phyloP scores from a whole-genome alignment of 495 filamentous ascomycete genomes.

The Hypoxylon intermedium region DNA sequence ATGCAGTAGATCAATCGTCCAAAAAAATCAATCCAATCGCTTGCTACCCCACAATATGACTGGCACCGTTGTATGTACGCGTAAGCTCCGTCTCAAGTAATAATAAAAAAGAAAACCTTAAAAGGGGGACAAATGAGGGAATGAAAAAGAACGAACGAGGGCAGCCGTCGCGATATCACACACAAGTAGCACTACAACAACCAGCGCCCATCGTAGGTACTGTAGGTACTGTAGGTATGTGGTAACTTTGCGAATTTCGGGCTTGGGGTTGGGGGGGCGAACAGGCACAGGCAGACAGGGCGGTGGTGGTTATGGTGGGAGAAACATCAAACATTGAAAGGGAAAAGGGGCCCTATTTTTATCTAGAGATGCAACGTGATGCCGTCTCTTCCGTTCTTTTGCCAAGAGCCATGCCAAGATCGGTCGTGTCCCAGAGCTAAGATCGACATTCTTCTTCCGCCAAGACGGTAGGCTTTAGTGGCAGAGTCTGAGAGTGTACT shows the following conservation, averaged over 20 bases:
- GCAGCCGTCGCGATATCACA: slow-evolving; percentile 28
- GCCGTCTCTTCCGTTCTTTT: slow-evolving; percentile 38
- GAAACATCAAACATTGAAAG: slow-evolving; percentile 31
- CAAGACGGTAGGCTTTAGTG: slow-evolving; percentile 27
- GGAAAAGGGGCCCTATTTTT: slow-evolving; percentile 34
- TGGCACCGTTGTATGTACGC: slow-evolving; percentile 31
- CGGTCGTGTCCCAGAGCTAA: slow-evolving; percentile 31
- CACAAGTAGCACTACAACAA: slow-evolving; percentile 7
- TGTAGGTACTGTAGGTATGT: too few species aligned
- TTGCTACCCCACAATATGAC: slow-evolving; percentile 31
- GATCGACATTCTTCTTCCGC: slow-evolving; percentile 30
- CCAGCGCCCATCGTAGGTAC: slow-evolving; percentile 18
- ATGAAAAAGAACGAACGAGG: slow-evolving; percentile 24
- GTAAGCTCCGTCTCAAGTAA: slow-evolving; percentile 30
- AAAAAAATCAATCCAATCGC: slow-evolving; percentile 18
- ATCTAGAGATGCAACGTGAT: slow-evolving; percentile 34
- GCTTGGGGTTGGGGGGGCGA: slow-evolving; percentile 4
- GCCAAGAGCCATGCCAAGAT: slow-evolving; percentile 38
- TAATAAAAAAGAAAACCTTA: slow-evolving; percentile 10
- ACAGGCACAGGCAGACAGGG: neutral
- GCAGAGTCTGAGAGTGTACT: too few species aligned
- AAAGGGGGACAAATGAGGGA: slow-evolving; percentile 17
- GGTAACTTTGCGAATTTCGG: too few species aligned
- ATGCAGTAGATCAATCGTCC: slow-evolving; percentile 5
- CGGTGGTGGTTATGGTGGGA: too few species aligned